A percentile compares a stretch with the other conserved stretches of the same genome.
These are phyloP conservation scores for Ogataea pilisensis DNA, from an alignment of 805 yeast genomes.

Conservation along the genomic window DNA sequence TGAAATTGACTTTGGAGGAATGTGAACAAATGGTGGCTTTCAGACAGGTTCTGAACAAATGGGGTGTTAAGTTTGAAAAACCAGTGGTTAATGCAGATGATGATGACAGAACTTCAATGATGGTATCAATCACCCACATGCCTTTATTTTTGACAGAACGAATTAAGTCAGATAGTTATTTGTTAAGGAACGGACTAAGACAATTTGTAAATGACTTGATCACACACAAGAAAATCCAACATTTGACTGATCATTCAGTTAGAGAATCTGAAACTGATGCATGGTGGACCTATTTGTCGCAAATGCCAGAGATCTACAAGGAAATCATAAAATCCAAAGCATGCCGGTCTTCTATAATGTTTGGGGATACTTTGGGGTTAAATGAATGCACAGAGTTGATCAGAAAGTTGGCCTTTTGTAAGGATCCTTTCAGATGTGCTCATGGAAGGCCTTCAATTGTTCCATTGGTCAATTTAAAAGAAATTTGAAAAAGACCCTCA, in stretches of 20 bases:
- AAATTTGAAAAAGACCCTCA: background rate
- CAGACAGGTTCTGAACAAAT: conserved; percentile 28
- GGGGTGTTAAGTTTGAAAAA: conserved; percentile 40
- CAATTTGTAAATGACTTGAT: conserved; percentile 44
- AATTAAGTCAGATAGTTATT: conserved; percentile 18
- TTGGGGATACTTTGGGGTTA: conserved; percentile 51
- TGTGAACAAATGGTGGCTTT: conserved; percentile 28
- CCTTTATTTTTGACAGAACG: conserved; percentile 38
- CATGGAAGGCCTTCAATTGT: conserved; percentile 78
- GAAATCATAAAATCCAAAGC: background rate
- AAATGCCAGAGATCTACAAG: background rate
- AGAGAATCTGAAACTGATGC: too few species aligned
- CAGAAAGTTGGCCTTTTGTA: conserved; percentile 40
- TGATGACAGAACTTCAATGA: background rate
- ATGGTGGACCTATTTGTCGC: too few species aligned
- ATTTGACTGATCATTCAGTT: too few species aligned
- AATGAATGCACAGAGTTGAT: conserved; percentile 45
- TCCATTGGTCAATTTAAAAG: conserved; percentile 36
- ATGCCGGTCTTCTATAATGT: conserved; percentile 57
- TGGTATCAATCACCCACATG: conserved; percentile 35
- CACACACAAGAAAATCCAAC: conserved; percentile 24
- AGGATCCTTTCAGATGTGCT: conserved; percentile 73
- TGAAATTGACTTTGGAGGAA: conserved; percentile 31
- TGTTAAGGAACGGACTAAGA: conserved; percentile 36
- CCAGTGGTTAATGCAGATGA: too few species aligned